phyloP scores from a whole-genome alignment of 2,329 filamentous ascomycete species.

The Teratosphaeria viscida region DNA sequence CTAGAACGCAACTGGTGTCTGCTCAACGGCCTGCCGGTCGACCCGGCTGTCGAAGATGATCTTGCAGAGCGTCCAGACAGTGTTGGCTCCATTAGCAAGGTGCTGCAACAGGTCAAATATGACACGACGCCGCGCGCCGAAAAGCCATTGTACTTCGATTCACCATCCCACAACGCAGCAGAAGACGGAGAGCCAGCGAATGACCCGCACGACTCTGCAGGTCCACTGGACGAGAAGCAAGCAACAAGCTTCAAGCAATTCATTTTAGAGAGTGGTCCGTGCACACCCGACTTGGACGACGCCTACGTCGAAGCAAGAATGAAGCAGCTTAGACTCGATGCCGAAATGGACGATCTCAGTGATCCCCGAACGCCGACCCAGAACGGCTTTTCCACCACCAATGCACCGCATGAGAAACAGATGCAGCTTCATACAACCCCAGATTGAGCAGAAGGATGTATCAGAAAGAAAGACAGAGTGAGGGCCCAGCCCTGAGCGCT shows the following conservation, averaged over 20 bases:
- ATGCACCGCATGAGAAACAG: neutral
- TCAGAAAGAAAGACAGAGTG: neutral
- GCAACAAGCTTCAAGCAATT: conserved; percentile 19
- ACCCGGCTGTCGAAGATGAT: conserved; percentile 37
- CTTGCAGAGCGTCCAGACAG: conserved; percentile 34
- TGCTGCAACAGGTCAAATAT: conserved; percentile 34
- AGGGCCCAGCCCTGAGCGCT: neutral
- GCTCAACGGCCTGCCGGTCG: conserved; percentile 32
- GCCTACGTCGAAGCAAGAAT: conserved; percentile 4
- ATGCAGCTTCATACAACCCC: neutral
- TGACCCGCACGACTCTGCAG: conserved; percentile 1
- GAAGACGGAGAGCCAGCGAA: neutral
- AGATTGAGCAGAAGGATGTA: neutral
- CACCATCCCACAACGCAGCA: neutral
- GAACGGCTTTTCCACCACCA: neutral
- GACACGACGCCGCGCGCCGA: conserved; percentile 36
- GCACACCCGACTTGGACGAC: conserved; percentile 4
- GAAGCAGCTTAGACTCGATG: conserved; percentile 8
- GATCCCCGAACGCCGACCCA: conserved; percentile 15
- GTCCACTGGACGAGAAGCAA: conserved; percentile 8
- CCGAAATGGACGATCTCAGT: conserved; percentile 8
- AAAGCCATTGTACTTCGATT: conserved; percentile 27
- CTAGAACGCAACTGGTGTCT: conserved; percentile 38
- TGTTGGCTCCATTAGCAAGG: conserved; percentile 30
- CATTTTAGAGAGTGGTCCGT: conserved; percentile 12